phyloP scores from a whole-genome alignment of 495 filamentous ascomycete genomes.

The Penicillium paxilli region DNA sequence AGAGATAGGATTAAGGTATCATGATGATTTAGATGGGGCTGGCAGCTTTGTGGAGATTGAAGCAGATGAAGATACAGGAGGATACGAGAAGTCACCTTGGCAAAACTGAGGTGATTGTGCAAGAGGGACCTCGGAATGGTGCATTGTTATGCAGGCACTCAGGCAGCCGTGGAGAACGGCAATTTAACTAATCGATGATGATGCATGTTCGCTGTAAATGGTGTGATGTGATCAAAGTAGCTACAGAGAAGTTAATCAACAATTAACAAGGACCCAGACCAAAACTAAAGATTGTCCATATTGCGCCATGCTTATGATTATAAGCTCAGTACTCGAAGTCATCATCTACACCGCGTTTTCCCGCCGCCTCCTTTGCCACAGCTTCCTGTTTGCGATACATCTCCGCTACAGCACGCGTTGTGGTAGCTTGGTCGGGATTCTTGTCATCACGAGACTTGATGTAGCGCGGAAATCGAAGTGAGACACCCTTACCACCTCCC shows the following conservation, averaged over 20 bases:
- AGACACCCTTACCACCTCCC: constrained; percentile 80
- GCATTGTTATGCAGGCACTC: background rate
- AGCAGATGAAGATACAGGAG: no score
- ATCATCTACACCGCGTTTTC: constrained; percentile 85
- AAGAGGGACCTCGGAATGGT: no score
- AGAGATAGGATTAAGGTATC: background rate
- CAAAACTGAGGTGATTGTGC: no score
- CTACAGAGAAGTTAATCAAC: background rate
- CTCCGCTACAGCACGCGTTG: constrained; percentile 79
- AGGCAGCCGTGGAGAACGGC: background rate
- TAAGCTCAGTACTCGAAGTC: constrained; percentile 86
- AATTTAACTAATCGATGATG: background rate
- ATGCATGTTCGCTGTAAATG: constrained; percentile 9
- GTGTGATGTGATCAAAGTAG: constrained; percentile 3
- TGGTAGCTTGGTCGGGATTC: constrained; percentile 89
- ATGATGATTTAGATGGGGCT: background rate
- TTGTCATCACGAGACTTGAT: constrained; percentile 91
- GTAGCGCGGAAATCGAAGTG: constrained; percentile 86
- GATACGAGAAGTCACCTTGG: background rate
- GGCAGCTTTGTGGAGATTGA: no score
- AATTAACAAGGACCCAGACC: background rate
- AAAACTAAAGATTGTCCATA: constrained; percentile 3
- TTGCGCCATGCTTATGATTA: background rate
- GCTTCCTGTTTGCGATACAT: constrained; percentile 96
- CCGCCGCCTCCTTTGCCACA: constrained; percentile 62